Evolutionary conservation across 352 stramenopile species (phyloP), one percentile per base, ranked within the genome.

Genomic region (Pythium plurisporium): DNA sequence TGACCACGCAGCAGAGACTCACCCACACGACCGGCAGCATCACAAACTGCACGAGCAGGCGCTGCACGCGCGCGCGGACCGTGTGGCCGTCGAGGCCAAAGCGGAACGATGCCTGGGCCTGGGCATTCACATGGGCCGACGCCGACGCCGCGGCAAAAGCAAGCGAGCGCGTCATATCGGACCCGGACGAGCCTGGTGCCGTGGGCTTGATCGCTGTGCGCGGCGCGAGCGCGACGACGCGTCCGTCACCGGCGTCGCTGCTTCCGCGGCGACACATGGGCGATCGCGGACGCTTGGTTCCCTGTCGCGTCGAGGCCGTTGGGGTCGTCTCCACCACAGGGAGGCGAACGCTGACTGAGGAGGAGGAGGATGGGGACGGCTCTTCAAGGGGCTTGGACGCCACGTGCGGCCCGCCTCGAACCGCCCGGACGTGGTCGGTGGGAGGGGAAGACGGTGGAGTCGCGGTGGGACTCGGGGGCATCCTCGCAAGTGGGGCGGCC

Each of bases 1-100:
- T 78, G 58, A 89, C 45, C 17, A 69, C 67, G 31, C 77, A 78
- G 65, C 77, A 88, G 15, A 90, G 53, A 61, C 73, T 81, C 54
- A 80, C 59, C 40, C 73, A 82, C 34, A 90, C 80, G 48, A 88
- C 64, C 1, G 80, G 76, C 37, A 90, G 60, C 53, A 90, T 60
- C 44, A 88, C 70, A 38, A 87, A 62, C 38, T 82, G 76, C 34
- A 71, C 65, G 36, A 83, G 46, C 5, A 72, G 62, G 19, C 71
- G 65, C 26, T 64, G 61, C 8, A 87, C 57, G 15, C 50, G 50
- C 55, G 53, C 47, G 30, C 62, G 45, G 25, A 69, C 47, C 51
- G 58, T 52, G 19, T 17, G 20, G 7, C 12, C 30, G 7, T 23
- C 17, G 30, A 43, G n/a, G 1, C 12, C 8, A 3, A 11, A 17